Percentiles rank a stretch among this genome's conserved stretches.
These are phyloP conservation scores for Pythium utonaiense DNA, from an alignment of 352 stramenopile species.

Conservation along the genomic window DNA sequence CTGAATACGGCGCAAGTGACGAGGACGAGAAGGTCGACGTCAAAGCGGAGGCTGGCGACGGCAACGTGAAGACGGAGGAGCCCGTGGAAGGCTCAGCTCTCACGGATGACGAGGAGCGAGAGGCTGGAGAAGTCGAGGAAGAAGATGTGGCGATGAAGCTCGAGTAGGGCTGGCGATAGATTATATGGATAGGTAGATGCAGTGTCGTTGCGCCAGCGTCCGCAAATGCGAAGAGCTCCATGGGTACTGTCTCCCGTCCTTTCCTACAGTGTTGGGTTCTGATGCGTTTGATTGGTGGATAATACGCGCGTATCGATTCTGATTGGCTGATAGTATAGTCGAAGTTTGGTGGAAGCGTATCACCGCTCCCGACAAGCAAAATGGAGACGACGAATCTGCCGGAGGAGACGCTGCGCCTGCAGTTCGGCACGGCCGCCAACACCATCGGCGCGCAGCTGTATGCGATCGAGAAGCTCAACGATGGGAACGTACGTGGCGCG, in stretches of 20 bases:
- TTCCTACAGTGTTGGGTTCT: too few species aligned
- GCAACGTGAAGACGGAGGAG: not conserved
- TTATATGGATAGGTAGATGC: not conserved
- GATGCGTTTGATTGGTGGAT: conserved; percentile 7
- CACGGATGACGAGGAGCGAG: conserved; percentile 14
- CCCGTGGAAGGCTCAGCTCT: not conserved
- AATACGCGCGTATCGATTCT: not conserved
- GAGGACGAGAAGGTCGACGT: conserved; percentile 14
- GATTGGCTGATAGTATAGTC: conserved; percentile 3
- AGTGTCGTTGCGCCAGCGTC: not conserved
- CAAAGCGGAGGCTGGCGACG: conserved; percentile 8
- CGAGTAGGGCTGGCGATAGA: not conserved
- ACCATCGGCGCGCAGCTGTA: conserved; percentile 65
- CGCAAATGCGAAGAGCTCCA: not conserved
- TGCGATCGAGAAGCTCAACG: conserved; percentile 40
- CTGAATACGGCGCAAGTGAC: not conserved
- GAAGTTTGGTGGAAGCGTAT: conserved; percentile 3
- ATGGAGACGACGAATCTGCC: conserved; percentile 6
- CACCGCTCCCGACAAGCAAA: not conserved
- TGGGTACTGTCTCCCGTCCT: too few species aligned
- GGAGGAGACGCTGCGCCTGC: conserved; percentile 63
- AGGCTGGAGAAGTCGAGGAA: conserved; percentile 26
- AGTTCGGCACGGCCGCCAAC: conserved; percentile 68
- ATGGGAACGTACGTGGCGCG: conserved; percentile 27
- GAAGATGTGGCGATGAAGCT: conserved; percentile 12